A percentile compares a stretch with the other conserved stretches of the same genome.
These are phyloP conservation scores for Hanseniaspora vineae DNA, from an alignment of 805 yeast genomes.

Conservation along the genomic window DNA sequence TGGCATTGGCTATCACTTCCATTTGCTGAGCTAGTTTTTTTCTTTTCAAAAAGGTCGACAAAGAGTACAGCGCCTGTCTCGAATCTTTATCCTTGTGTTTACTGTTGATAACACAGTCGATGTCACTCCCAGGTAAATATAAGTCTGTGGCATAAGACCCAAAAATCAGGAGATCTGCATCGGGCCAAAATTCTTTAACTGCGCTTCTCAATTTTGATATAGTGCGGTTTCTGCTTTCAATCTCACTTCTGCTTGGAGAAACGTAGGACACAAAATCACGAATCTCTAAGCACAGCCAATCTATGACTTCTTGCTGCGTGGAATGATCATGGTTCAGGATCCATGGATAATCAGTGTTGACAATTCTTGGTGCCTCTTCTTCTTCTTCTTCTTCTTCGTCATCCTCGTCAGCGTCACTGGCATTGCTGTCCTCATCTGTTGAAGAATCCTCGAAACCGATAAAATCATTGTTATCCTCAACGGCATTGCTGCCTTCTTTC, in stretches of 20 bases:
- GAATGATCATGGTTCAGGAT: conserved; percentile 66
- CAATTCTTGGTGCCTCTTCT: conserved; percentile 6
- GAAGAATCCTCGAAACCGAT: conserved; percentile 27
- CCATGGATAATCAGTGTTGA: conserved; percentile 48
- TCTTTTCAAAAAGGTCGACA: conserved; percentile 56
- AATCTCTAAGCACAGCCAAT: conserved; percentile 80
- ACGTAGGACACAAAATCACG: conserved; percentile 73
- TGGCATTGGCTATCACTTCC: conserved; percentile 79
- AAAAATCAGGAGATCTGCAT: conserved; percentile 69
- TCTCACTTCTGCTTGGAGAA: conserved; percentile 72
- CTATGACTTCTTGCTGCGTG: conserved; percentile 62
- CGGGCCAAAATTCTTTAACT: conserved; percentile 54
- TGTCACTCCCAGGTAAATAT: conserved; percentile 89
- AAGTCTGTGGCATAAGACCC: conserved; percentile 92
- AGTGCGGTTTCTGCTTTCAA: conserved; percentile 49
- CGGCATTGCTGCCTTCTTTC: conserved; percentile 12
- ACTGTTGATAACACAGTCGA: conserved; percentile 80
- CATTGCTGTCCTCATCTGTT: conserved; percentile 15
- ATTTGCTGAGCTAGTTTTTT: conserved; percentile 53
- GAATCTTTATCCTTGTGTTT: conserved; percentile 42
- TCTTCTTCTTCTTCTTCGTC: conserved; percentile 3
- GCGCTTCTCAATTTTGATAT: conserved; percentile 45
- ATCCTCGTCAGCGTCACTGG: conserved; percentile 6
- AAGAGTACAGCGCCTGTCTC: conserved; percentile 53
- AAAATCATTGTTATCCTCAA: conserved; percentile 29